Evolutionary conservation across 345 rosid species (phyloP).

Genomic region (Sisymbrium irio): DNA sequence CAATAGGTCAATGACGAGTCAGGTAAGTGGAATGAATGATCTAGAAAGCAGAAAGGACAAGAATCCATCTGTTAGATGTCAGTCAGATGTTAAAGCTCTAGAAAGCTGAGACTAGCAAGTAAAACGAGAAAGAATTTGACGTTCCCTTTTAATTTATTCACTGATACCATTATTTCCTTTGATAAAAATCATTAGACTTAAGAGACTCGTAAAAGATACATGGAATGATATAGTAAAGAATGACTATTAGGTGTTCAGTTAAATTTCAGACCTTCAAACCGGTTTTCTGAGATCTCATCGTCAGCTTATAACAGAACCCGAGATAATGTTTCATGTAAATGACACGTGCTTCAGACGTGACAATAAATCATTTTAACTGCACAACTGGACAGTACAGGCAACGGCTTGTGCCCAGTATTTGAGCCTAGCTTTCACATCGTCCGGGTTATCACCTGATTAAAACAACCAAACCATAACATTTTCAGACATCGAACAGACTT

Average conservation of each 20-base stretch:
- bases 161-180: constrained; percentile 5
- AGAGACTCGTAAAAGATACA: constrained; percentile 18
- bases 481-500: neutral
- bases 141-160: neutral
- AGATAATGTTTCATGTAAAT: neutral
- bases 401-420: constrained; percentile 97
- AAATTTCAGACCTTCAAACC: constrained; percentile 22
- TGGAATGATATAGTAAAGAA: constrained; percentile 3
- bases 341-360: neutral
- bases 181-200: constrained; percentile 20
- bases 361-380: constrained; percentile 52
- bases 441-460: constrained; percentile 78
- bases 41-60: constrained; percentile 12
- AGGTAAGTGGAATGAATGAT: constrained; percentile 1
- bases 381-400: constrained; percentile 83
- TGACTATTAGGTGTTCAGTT: neutral
- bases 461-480: neutral
- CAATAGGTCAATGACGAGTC: neutral
- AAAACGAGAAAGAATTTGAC: constrained; percentile 9
- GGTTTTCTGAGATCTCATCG: neutral
- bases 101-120: neutral
- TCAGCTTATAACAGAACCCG: neutral
- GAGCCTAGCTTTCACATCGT: constrained; percentile 95
- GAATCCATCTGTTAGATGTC: neutral
- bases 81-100: constrained; percentile 14